Evolutionary conservation across 768 basidiomycete genomes (phyloP).

Genomic region (Hydnomerulius pinastri): DNA sequence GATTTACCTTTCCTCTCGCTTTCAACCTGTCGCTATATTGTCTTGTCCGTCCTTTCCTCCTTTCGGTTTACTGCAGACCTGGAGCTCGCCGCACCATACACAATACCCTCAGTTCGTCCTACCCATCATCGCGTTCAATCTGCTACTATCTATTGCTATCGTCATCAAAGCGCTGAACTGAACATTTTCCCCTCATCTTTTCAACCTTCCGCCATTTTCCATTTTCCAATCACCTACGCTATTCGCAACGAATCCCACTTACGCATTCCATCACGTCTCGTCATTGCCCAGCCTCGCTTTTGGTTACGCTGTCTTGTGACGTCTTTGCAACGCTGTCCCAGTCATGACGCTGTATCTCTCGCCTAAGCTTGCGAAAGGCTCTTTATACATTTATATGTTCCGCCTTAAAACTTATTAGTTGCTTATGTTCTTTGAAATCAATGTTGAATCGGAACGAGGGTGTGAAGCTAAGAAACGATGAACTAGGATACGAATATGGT

Average conservation of each 20-base stretch:
- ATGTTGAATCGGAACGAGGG: neutral
- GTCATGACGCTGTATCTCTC: conserved; percentile 8
- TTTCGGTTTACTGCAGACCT: conserved; percentile 6
- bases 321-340: conserved; percentile 16
- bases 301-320: conserved; percentile 22
- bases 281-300: conserved; percentile 5
- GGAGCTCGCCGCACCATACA: conserved; percentile 1
- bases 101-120: conserved; percentile 15
- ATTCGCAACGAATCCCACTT: conserved; percentile 18
- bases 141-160: conserved; percentile 38
- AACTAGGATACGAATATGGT: conserved; percentile 2
- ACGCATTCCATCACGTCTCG: conserved; percentile 14
- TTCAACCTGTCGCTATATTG: conserved; percentile 30
- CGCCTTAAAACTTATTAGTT: conserved; percentile 19
- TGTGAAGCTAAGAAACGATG: neutral
- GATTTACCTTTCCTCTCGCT: conserved; percentile 6
- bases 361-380: conserved; percentile 6
- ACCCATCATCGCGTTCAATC: conserved; percentile 32
- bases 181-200: neutral
- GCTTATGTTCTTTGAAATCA: conserved; percentile 5
- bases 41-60: conserved; percentile 12
- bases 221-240: conserved; percentile 11
- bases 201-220: neutral
- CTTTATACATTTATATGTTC: conserved; percentile 8
- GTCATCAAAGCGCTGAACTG: conserved; percentile 21